Base-by-base conservation (phyloP, 2,329 filamentous ascomycete species). In the Aspergillus ibericus region DNA sequence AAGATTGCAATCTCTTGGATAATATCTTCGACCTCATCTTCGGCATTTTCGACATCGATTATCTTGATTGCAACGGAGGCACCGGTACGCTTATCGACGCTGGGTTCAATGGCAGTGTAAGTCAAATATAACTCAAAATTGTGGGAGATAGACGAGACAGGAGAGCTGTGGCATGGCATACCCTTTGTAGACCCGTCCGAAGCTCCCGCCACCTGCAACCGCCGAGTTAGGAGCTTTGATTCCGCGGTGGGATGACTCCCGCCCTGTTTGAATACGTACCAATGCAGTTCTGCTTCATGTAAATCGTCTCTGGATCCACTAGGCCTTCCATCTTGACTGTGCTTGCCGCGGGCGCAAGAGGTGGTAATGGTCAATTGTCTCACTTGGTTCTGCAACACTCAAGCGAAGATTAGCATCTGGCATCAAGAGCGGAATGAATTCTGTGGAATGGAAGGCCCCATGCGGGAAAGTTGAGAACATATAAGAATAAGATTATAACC, bases 121-220 rank as follows among this genome's bases (percentile, higher is more conserved):
- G 59, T 46, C 27, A 20, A 22, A 4, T 13, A 22, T 6, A 22
- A 7, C 38, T 22, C 12, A 4, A 22, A 44, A n/a, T 29, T 40
- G 4, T 40, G 7, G 6, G 9, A 32, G n/a, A 56, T 35, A 16
- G 18, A 47, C 47, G n/a, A 25, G 25, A 12, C 5, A 22, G 53
- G 35, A 40, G 38, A 60, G 40, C 53, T 52, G 47, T 46, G 5
- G 40, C 38, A 42, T 12, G 38, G 72, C 80, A 60, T 82, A 93
- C 91, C 95, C 95, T 84, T 98, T 98, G 84, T 93, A 99, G 62
- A 99, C 95, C 78, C 96, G 96, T 72, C 95, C 95, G 80, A 99
- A 99, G 77, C 93, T 98, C 61, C 95, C 95, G 68, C 95, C 95
- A 68, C 95, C 93, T 92, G 69, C 58, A 54, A 38, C 10, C 5